Percentiles rank a stretch among this genome's conserved stretches.
Evolutionary conservation across 495 filamentous ascomycete species (phyloP).

Genomic region (Neurospora sp.): DNA sequence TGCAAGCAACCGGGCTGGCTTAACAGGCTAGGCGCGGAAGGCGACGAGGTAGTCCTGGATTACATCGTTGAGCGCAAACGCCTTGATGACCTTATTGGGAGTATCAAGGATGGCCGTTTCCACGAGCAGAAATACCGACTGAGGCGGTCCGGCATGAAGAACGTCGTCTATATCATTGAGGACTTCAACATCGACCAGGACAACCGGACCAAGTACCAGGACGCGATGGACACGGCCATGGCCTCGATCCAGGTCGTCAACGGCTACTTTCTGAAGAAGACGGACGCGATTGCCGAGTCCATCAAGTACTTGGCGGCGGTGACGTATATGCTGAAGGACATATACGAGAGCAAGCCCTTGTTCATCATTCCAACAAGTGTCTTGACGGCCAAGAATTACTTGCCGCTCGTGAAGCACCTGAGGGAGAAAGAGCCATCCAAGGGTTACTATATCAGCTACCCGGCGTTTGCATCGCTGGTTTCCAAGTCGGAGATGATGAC

Average conservation of each 20-base stretch:
- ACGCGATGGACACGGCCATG: constrained; percentile 63
- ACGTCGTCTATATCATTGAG: constrained; percentile 76
- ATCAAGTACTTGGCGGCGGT: constrained; percentile 70
- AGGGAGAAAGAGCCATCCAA: constrained; percentile 31
- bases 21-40: constrained; percentile 42
- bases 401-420: constrained; percentile 53
- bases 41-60: constrained; percentile 71
- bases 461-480: constrained; percentile 58
- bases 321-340: constrained; percentile 55
- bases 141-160: constrained; percentile 56
- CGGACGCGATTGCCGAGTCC: constrained; percentile 65
- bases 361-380: constrained; percentile 55
- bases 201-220: constrained; percentile 43
- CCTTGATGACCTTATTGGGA: constrained; percentile 67
- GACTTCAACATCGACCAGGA: constrained; percentile 48
- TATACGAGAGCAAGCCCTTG: constrained; percentile 48
- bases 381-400: constrained; percentile 60
- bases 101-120: constrained; percentile 76
- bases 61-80: constrained; percentile 79
- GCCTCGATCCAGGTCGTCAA: constrained; percentile 74
- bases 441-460: constrained; percentile 58
- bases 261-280: constrained; percentile 74
- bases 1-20: constrained; percentile 49
- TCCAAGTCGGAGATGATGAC: constrained; percentile 68
- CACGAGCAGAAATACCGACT: constrained; percentile 82